Evolutionary conservation across 2,329 filamentous ascomycete species (phyloP), one percentile per base, ranked within the genome.

Genomic region (Colletotrichum falcatum): DNA sequence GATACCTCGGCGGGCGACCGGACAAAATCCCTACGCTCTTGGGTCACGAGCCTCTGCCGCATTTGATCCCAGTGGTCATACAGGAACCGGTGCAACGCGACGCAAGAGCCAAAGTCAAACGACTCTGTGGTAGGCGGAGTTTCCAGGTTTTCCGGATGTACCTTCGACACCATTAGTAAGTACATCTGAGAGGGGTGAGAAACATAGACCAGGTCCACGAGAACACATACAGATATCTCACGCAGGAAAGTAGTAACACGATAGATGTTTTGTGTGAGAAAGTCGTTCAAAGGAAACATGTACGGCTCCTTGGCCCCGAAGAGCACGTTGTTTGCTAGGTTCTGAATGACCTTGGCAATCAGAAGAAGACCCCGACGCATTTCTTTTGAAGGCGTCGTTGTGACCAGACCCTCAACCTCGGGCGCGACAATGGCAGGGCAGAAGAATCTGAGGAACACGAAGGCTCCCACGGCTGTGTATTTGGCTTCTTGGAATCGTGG

Each of bases 31-130:
- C 86, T 84, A 61, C 87, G 83, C 75, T 91, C 89, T 68, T 87
- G 85, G 11, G 88, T 85, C 39, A 89, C 84, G 23, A 92, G 83
- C 49, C 88, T 89, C 74, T 92, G 90, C 56, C 89, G 84, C 23
- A 92, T 87, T 72, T 90, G 89, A 72, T 92, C 90, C 90, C 90
- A 92, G 72, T 92, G 89, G 71, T 92, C 90, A 74, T 92, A 92
- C 14, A 92, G 79, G 74, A 92, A 92, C 49, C 90, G 83, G 78
- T 92, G 90, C 18, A 92, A 81, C 2, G 90, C 87, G 28, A 92
- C 90, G 71, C 90, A 91, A n/a, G 90, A 91, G 39, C 90, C 90
- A 75, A 92, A 92, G 77, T 92, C 90, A 70, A 90, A 90, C 1
- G 87, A 86, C 67, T 90, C 87, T 4, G 79, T 79, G 48, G 81